Evolutionary conservation across 2,329 filamentous ascomycete species (phyloP).

Genomic region (Alternaria atra): DNA sequence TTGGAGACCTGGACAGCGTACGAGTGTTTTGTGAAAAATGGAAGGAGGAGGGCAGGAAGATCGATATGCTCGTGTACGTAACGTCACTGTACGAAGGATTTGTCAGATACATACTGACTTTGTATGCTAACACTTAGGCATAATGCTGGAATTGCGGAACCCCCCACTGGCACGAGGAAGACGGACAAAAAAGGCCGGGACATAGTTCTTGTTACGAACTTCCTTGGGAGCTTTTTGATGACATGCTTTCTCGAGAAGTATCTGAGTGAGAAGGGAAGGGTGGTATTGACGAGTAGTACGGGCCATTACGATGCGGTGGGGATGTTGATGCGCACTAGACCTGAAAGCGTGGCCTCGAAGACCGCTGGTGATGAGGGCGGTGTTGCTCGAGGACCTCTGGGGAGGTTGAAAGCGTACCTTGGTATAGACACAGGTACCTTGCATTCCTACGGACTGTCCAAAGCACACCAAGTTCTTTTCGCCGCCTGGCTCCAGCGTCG

Average conservation of each 20-base stretch:
- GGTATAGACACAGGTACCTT: slow-evolving; percentile 3
- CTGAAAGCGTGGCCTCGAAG: background rate
- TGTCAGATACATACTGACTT: background rate
- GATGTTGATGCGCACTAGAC: background rate
- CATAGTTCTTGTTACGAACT: slow-evolving; percentile 24
- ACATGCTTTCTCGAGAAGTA: slow-evolving; percentile 20
- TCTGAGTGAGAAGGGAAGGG: slow-evolving; percentile 11
- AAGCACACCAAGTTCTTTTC: slow-evolving; percentile 28
- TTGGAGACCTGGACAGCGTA: slow-evolving; percentile 20
- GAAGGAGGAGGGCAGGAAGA: slow-evolving; percentile 9
- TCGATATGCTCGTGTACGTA: slow-evolving; percentile 21
- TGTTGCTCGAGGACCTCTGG: background rate
- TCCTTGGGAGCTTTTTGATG: slow-evolving; percentile 26
- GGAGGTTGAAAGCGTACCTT: background rate
- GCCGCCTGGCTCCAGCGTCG: slow-evolving; percentile 15
- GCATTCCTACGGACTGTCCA: slow-evolving; percentile 15
- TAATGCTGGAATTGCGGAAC: slow-evolving; percentile 25
- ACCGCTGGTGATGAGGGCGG: background rate
- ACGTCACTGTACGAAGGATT: background rate
- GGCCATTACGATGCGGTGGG: slow-evolving; percentile 6
- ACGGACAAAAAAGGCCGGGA: slow-evolving; percentile 15
- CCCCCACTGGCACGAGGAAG: background rate
- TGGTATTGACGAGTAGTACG: slow-evolving; percentile 26
- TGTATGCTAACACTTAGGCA: slow-evolving; percentile 10
- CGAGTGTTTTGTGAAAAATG: slow-evolving; percentile 22